Conservation (phyloP, 1,284 basidiomycete genomes). For the Flammula alnicola region DNA sequence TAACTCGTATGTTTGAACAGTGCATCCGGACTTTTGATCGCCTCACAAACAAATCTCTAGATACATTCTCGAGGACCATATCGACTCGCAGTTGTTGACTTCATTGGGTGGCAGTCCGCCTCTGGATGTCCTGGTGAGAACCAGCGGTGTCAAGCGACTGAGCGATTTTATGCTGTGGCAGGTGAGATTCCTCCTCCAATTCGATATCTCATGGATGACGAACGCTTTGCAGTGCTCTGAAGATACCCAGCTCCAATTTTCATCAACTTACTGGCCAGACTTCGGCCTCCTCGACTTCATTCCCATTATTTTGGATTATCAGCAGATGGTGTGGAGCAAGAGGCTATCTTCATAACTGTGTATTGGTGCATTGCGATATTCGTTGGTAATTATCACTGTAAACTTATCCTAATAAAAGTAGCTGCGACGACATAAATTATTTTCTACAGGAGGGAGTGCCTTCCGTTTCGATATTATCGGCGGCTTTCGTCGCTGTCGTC, state of each 20-base stretch:
- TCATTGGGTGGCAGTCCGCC: slow-evolving; percentile 73
- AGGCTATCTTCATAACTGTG: slow-evolving; percentile 18
- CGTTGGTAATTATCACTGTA: no score
- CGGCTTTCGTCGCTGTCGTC: no score
- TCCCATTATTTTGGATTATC: slow-evolving; percentile 36
- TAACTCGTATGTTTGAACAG: slow-evolving; percentile 30
- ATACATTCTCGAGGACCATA: slow-evolving; percentile 65
- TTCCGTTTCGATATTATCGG: no score
- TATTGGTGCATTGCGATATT: not conserved
- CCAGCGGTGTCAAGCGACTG: slow-evolving; percentile 88
- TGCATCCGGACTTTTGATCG: not conserved
- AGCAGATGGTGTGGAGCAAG: slow-evolving; percentile 29
- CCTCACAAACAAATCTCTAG: slow-evolving; percentile 21
- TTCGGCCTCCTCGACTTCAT: slow-evolving; percentile 83
- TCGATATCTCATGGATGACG: not conserved
- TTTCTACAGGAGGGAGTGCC: no score
- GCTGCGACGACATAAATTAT: no score
- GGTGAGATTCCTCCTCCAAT: slow-evolving; percentile 48
- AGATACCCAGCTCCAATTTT: slow-evolving; percentile 90
- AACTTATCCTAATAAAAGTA: no score
- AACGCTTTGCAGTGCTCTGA: slow-evolving; percentile 63
- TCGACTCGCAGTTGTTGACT: slow-evolving; percentile 72
- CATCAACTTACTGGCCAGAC: slow-evolving; percentile 92
- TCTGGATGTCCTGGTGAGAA: slow-evolving; percentile 90
- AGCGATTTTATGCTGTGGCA: slow-evolving; percentile 97